phyloP scores from a whole-genome alignment of 352 stramenopile species.

The Globisporangium okanoganense region DNA sequence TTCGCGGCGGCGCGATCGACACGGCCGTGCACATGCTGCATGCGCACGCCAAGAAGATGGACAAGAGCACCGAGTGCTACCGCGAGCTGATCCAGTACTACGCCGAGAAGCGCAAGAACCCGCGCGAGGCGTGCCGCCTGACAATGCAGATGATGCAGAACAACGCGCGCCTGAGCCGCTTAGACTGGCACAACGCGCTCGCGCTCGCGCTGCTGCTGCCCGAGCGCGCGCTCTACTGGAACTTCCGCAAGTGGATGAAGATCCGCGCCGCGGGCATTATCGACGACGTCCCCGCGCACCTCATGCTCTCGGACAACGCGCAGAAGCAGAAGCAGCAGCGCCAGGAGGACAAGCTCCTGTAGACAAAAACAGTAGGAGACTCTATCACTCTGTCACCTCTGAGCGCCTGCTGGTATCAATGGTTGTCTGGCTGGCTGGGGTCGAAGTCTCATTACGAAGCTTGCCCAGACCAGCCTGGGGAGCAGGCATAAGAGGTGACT shows the following conservation, averaged over 20 bases:
- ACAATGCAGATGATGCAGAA: slow-evolving; percentile 87
- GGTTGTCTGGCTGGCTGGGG: no score
- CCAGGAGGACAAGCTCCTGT: slow-evolving; percentile 8
- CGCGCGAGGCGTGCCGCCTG: slow-evolving; percentile 55
- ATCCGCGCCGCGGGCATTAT: slow-evolving; percentile 56
- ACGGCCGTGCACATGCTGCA: slow-evolving; percentile 66
- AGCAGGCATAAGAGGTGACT: no score
- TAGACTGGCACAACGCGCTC: slow-evolving; percentile 79
- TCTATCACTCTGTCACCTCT: no score
- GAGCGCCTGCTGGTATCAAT: background rate
- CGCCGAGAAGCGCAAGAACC: slow-evolving; percentile 57
- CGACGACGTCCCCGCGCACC: slow-evolving; percentile 46
- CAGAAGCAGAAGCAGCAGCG: slow-evolving; percentile 25
- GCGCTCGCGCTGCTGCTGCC: slow-evolving; percentile 49
- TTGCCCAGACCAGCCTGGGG: background rate
- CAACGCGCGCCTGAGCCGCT: slow-evolving; percentile 67
- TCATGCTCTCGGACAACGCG: slow-evolving; percentile 44
- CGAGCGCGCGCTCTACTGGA: slow-evolving; percentile 77
- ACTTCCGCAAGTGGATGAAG: slow-evolving; percentile 86
- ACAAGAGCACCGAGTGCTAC: slow-evolving; percentile 68
- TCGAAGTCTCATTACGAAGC: background rate
- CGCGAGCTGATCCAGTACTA: slow-evolving; percentile 68
- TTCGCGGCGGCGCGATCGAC: slow-evolving; percentile 50
- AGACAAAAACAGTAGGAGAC: background rate
- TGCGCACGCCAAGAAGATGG: slow-evolving; percentile 66